Evolutionary conservation across 2,329 filamentous ascomycete genomes (phyloP).

Genomic region (Incumbomyces delicatus): DNA sequence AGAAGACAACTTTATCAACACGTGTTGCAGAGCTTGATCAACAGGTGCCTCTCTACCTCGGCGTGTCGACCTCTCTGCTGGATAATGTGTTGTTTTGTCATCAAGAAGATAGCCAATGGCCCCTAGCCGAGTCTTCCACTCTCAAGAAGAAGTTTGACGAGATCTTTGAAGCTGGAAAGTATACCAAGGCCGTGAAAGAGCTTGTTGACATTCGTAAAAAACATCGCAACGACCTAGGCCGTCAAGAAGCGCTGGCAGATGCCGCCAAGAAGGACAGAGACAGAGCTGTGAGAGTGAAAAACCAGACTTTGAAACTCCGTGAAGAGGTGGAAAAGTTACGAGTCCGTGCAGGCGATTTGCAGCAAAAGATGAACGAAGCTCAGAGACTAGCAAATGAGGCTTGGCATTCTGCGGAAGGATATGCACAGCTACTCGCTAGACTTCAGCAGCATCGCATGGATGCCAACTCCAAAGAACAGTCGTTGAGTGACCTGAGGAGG

Average conservation of each 20-base stretch:
- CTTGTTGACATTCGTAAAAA: constrained; percentile 79
- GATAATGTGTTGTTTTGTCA: constrained; percentile 98
- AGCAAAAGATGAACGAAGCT: constrained; percentile 34
- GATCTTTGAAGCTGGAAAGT: constrained; percentile 94
- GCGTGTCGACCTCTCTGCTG: constrained; percentile 80
- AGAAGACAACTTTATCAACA: constrained; percentile 68
- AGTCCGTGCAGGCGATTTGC: constrained; percentile 51
- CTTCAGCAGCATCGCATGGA: constrained; percentile 69
- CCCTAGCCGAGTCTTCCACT: constrained; percentile 73
- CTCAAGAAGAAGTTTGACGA: constrained; percentile 95
- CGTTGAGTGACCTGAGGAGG: constrained; percentile 57
- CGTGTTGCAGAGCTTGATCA: constrained; percentile 72
- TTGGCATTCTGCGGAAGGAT: constrained; percentile 63
- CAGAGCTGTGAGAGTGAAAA: constrained; percentile 62
- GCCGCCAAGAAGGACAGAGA: constrained; percentile 78
- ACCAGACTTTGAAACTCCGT: constrained; percentile 54
- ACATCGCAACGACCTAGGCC: constrained; percentile 63
- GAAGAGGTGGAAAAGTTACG: constrained; percentile 50
- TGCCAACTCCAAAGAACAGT: constrained; percentile 58
- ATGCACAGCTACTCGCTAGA: constrained; percentile 62
- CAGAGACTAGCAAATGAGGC: constrained; percentile 51
- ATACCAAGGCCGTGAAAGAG: constrained; percentile 94
- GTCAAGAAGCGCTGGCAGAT: constrained; percentile 63
- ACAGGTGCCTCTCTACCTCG: constrained; percentile 74
- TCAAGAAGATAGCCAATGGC: constrained; percentile 96